Evolutionary conservation across 1,284 basidiomycete genomes (phyloP).

Genomic region (Blastosporella zonata): DNA sequence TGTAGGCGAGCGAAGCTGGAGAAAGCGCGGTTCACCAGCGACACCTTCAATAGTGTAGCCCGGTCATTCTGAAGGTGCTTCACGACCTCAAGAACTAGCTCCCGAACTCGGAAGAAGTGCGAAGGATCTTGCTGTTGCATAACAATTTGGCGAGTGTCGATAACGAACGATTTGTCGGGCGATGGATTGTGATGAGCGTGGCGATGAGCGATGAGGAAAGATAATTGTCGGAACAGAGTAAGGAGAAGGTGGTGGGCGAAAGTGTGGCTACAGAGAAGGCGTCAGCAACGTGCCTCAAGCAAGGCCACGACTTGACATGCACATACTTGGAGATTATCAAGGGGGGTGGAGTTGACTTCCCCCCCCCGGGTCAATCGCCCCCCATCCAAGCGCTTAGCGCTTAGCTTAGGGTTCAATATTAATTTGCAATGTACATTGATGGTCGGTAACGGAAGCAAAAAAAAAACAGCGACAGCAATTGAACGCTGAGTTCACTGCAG

Average conservation of each 20-base stretch:
- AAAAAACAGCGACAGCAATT: constrained; percentile 11
- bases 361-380: neutral
- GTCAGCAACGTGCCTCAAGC: constrained; percentile 9
- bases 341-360: neutral
- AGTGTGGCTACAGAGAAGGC: neutral
- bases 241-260: neutral
- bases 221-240: neutral
- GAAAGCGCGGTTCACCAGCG: constrained; percentile 1
- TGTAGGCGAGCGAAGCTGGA: neutral
- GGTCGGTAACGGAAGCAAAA: constrained; percentile 7
- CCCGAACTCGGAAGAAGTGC: too few relatives aligned
- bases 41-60: neutral
- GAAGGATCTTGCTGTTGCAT: constrained; percentile 9
- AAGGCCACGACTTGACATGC: constrained; percentile 3
- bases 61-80: constrained; percentile 1
- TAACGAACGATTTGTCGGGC: neutral
- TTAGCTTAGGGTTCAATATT: too few relatives aligned
- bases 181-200: neutral
- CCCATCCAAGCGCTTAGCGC: neutral
- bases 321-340: constrained; percentile 1
- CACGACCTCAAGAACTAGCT: constrained; percentile 1
- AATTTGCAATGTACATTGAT: neutral
- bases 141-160: neutral
- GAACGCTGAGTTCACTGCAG: constrained; percentile 1
- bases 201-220: neutral